These are phyloP conservation scores for Lineolata rhizophorae DNA, from an alignment of 495 filamentous ascomycete species.

Conservation along the genomic window DNA sequence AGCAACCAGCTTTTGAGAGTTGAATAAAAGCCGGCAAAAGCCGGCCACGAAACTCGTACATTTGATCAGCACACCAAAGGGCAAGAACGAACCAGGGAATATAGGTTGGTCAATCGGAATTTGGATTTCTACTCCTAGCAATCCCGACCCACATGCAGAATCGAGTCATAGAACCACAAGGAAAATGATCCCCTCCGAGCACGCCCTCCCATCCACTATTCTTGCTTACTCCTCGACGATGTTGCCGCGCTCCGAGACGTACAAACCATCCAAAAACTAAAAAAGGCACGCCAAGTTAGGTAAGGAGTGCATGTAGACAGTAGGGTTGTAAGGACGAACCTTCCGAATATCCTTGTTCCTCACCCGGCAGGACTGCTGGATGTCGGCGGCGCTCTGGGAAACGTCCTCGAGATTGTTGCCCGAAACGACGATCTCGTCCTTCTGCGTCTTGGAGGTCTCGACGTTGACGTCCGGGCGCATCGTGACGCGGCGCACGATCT, in stretches of 20 bases:
- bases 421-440: constrained; percentile 83
- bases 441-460: constrained; percentile 68
- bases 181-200: too few species aligned
- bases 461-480: constrained; percentile 83
- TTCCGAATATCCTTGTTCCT: constrained; percentile 99
- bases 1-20: too few species aligned
- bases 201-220: too few species aligned
- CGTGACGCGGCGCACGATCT: constrained; percentile 81
- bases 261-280: constrained; percentile 98
- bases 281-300: constrained; percentile 16
- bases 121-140: too few species aligned
- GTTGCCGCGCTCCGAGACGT: constrained; percentile 95
- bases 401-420: constrained; percentile 94
- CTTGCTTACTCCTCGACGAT: constrained; percentile 52
- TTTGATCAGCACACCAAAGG: too few species aligned
- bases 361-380: constrained; percentile 97
- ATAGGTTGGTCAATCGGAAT: too few species aligned
- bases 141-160: too few species aligned
- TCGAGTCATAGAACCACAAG: too few species aligned
- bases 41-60: too few species aligned
- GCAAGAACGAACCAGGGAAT: too few species aligned
- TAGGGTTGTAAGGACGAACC: too few species aligned
- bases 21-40: too few species aligned
- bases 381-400: constrained; percentile 92
- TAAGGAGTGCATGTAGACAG: constrained; percentile 1